Evolutionary conservation across 306 rosid genomes (phyloP).

Genomic region (Biancaea sappan): DNA sequence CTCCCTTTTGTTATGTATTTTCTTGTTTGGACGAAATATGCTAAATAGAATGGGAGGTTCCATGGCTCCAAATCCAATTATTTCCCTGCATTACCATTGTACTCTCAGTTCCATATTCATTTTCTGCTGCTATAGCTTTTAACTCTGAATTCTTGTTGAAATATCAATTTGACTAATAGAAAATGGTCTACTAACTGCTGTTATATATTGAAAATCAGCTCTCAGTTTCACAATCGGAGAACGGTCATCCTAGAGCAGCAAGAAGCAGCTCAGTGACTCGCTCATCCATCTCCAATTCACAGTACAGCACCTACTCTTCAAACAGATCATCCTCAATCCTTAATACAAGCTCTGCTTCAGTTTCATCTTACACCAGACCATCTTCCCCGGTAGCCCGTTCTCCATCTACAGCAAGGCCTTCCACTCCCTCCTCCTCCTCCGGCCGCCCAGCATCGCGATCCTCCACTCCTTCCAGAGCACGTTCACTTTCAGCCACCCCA

Average conservation of each 20-base stretch:
- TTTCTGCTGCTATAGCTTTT: background rate
- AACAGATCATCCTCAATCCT: slow-evolving; percentile 79
- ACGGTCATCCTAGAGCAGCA: slow-evolving; percentile 69
- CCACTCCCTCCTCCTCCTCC: slow-evolving; percentile 90
- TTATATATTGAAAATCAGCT: slow-evolving; percentile 64
- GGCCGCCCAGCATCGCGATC: slow-evolving; percentile 69
- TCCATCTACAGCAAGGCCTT: slow-evolving; percentile 66
- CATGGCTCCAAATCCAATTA: background rate
- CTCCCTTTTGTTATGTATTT: background rate
- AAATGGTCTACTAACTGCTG: background rate
- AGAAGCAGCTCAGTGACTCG: slow-evolving; percentile 98
- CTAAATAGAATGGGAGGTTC: background rate
- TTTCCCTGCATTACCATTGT: background rate
- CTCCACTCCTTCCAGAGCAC: slow-evolving; percentile 83
- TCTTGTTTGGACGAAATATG: background rate
- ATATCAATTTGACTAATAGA: too few relatives aligned
- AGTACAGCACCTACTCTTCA: slow-evolving; percentile 66
- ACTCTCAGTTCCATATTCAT: background rate
- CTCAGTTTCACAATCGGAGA: slow-evolving; percentile 87
- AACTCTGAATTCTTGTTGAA: background rate
- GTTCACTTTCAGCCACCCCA: slow-evolving; percentile 56
- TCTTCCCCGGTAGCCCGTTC: slow-evolving; percentile 80
- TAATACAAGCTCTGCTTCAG: slow-evolving; percentile 95
- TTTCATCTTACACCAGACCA: slow-evolving; percentile 86
- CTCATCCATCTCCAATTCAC: slow-evolving; percentile 66